A percentile compares a stretch with the other conserved stretches of the same genome.
These are phyloP conservation scores for Metschnikowia noctiluminum DNA, from an alignment of 805 yeast genomes.

Conservation along the genomic window DNA sequence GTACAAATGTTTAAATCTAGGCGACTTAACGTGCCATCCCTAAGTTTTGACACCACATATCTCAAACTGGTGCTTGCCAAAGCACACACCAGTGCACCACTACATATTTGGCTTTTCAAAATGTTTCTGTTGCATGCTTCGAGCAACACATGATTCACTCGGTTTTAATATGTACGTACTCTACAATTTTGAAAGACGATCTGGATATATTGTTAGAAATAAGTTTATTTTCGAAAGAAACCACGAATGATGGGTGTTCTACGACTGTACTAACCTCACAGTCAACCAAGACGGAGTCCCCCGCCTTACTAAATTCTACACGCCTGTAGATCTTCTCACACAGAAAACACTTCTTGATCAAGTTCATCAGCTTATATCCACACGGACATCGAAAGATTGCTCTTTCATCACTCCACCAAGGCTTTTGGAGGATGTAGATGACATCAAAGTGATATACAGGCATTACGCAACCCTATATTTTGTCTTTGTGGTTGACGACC, in stretches of 20 bases:
- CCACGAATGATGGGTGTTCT: no score
- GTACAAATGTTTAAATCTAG: no score
- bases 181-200: not conserved
- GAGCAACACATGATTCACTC: conserved; percentile 68
- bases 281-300: conserved; percentile 92
- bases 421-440: conserved; percentile 61
- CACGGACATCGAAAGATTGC: conserved; percentile 72
- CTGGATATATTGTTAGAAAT: no score
- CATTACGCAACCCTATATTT: conserved; percentile 95
- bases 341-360: conserved; percentile 79
- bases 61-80: no score
- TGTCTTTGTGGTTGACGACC: conserved; percentile 93
- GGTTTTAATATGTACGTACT: conserved; percentile 67
- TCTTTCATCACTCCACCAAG: conserved; percentile 91
- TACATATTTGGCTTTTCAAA: no score
- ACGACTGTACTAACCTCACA: conserved; percentile 27
- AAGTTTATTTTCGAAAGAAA: no score
- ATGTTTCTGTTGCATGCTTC: not conserved
- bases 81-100: conserved; percentile 2
- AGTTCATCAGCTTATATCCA: conserved; percentile 72
- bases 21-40: no score
- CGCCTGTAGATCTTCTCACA: conserved; percentile 81
- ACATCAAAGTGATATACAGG: conserved; percentile 84
- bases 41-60: no score
- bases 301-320: conserved; percentile 84